phyloP scores from a whole-genome alignment of 1,139 yeast genomes.

The Blastobotrys serpentis region DNA sequence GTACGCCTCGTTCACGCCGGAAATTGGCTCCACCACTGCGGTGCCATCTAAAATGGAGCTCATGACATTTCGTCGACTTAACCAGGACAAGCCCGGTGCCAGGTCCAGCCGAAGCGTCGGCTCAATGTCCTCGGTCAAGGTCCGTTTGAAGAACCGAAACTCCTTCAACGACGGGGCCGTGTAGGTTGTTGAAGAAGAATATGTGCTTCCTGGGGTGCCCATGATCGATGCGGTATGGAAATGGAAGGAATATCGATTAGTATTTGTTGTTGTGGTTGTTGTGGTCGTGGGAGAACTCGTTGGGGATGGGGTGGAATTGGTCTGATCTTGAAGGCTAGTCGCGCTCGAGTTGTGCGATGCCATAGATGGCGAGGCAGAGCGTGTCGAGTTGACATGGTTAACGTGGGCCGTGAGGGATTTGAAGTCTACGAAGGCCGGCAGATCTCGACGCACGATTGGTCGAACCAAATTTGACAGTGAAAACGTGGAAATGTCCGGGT shows the following conservation, averaged over 20 bases:
- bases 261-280: conserved; percentile 8
- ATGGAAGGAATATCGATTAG: conserved; percentile 12
- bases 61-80: conserved; percentile 59
- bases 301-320: conserved; percentile 6
- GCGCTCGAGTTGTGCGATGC: background rate
- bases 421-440: conserved; percentile 19
- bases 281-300: conserved; percentile 15
- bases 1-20: conserved; percentile 68
- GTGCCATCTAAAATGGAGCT: conserved; percentile 72
- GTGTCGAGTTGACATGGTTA: conserved; percentile 14
- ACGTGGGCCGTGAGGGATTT: conserved; percentile 16
- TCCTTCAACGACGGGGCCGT: conserved; percentile 44
- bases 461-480: conserved; percentile 19
- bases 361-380: conserved; percentile 1
- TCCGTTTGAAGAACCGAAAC: conserved; percentile 60
- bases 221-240: conserved; percentile 11
- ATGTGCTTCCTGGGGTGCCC: conserved; percentile 8
- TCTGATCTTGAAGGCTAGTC: background rate
- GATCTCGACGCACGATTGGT: conserved; percentile 27
- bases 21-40: conserved; percentile 81
- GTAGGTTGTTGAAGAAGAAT: conserved; percentile 20
- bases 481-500: conserved; percentile 1
- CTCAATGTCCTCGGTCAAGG: conserved; percentile 78
- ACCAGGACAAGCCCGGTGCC: conserved; percentile 62
- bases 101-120: conserved; percentile 59